Evolutionary conservation across 495 filamentous ascomycete species (phyloP).

Genomic region (Penicillium psychrofluorescens): DNA sequence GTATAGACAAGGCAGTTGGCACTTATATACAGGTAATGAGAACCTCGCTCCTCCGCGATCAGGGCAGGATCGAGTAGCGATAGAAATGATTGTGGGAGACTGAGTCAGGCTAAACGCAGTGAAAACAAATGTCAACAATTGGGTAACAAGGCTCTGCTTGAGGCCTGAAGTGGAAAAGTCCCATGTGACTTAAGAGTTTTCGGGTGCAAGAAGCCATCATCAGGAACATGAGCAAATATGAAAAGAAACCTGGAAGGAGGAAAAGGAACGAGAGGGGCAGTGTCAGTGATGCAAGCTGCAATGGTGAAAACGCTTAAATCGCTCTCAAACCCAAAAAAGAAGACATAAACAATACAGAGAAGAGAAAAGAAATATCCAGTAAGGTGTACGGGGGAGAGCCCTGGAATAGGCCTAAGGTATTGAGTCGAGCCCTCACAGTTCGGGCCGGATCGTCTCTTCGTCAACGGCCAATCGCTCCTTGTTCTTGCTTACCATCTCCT

Average conservation of each 20-base stretch:
- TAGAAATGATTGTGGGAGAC: constrained; percentile 1
- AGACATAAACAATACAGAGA: neutral
- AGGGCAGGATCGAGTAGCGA: too few species aligned
- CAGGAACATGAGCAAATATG: too few species aligned
- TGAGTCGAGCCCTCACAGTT: constrained; percentile 6
- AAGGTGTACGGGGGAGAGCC: neutral
- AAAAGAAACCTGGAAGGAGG: too few species aligned
- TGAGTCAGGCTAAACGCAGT: neutral
- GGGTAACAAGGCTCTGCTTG: constrained; percentile 2
- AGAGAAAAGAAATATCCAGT: neutral
- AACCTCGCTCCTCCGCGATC: neutral
- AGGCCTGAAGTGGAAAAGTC: neutral
- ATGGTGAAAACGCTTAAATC: too few species aligned
- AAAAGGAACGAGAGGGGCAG: too few species aligned
- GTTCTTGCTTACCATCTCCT: constrained; percentile 58
- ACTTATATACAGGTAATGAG: constrained; percentile 26
- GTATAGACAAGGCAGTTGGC: constrained; percentile 24
- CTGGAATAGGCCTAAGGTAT: too few species aligned
- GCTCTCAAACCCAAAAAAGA: neutral
- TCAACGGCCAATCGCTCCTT: constrained; percentile 18
- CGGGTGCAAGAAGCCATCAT: too few species aligned
- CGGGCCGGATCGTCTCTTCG: constrained; percentile 9
- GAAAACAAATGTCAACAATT: neutral
- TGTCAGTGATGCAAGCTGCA: too few species aligned
- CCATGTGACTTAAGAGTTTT: too few species aligned